Conservation (phyloP, 805 yeast species). For the Sugiyamaella mastotermitis region DNA sequence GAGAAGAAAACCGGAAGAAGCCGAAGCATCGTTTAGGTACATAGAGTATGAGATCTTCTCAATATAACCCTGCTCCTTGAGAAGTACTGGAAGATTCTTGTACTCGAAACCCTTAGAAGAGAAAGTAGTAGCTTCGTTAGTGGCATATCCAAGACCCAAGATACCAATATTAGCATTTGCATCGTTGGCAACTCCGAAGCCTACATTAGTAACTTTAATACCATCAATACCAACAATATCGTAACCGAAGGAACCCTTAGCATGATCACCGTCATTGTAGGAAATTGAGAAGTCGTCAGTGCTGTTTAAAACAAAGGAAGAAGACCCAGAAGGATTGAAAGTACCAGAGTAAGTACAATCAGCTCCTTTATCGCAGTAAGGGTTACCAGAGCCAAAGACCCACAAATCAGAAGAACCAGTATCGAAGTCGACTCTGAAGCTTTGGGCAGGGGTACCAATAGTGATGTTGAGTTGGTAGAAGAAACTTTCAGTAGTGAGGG, state of each 20-base stretch:
- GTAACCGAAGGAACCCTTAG: slow-evolving; percentile 50
- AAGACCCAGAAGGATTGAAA: slow-evolving; percentile 11
- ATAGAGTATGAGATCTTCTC: slow-evolving; percentile 39
- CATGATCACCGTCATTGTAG: slow-evolving; percentile 42
- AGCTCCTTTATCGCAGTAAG: slow-evolving; percentile 8
- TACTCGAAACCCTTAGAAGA: slow-evolving; percentile 4
- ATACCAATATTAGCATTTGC: slow-evolving; percentile 60
- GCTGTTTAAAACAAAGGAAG: slow-evolving; percentile 18
- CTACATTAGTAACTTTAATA: slow-evolving; percentile 34
- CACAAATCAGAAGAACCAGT: slow-evolving; percentile 70
- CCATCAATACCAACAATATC: slow-evolving; percentile 55
- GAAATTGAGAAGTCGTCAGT: slow-evolving; percentile 20
- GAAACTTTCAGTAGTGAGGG: too few species aligned
- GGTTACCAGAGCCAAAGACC: slow-evolving; percentile 33
- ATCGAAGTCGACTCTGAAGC: slow-evolving; percentile 50
- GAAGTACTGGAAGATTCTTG: slow-evolving; percentile 28
- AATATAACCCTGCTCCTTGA: slow-evolving; percentile 38
- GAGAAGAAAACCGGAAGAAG: slow-evolving; percentile 42
- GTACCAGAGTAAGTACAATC: slow-evolving; percentile 3
- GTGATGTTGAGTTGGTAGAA: too few species aligned
- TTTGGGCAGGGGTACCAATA: slow-evolving; percentile 57
- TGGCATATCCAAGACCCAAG: slow-evolving; percentile 32
- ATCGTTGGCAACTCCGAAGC: slow-evolving; percentile 70
- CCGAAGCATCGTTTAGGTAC: slow-evolving; percentile 38
- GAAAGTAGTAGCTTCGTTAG: slow-evolving; percentile 30